Percentiles rank a stretch among this genome's conserved stretches.
Conservation (phyloP, 163 green algal species). For the Scenedesmus sp. region DNA sequence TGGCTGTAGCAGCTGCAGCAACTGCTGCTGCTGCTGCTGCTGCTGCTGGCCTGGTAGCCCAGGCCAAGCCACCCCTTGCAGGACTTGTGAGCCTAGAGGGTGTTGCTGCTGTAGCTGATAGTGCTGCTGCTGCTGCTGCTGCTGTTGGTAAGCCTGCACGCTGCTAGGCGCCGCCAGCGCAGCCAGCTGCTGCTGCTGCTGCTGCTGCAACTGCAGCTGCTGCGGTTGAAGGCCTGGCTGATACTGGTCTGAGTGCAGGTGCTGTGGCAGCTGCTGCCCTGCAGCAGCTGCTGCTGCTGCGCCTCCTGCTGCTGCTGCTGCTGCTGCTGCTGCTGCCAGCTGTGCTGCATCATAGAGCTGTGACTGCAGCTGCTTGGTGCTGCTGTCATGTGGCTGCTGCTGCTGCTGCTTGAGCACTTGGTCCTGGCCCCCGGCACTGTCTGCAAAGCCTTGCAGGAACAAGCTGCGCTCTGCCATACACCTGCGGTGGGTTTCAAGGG, state of each 20-base stretch:
- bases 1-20: background rate
- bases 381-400: background rate
- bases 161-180: background rate
- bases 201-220: background rate
- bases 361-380: background rate
- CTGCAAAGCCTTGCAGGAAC: background rate
- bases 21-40: slow-evolving; percentile 38
- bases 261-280: background rate
- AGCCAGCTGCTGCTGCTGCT: background rate
- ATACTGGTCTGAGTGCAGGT: background rate
- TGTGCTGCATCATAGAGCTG: background rate
- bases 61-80: background rate
- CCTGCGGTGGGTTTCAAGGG: background rate
- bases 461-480: background rate
- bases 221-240: background rate
- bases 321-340: background rate
- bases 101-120: slow-evolving; percentile 2
- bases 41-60: background rate
- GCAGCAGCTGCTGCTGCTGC: background rate
- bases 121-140: background rate
- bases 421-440: background rate
- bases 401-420: background rate
- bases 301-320: background rate
- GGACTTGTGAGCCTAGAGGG: background rate
- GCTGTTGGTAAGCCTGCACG: background rate